A percentile compares a stretch with the other conserved stretches of the same genome.
These are phyloP conservation scores for Ambrosiella beaveri DNA, from an alignment of 2,329 filamentous ascomycete species.

Conservation along the genomic window DNA sequence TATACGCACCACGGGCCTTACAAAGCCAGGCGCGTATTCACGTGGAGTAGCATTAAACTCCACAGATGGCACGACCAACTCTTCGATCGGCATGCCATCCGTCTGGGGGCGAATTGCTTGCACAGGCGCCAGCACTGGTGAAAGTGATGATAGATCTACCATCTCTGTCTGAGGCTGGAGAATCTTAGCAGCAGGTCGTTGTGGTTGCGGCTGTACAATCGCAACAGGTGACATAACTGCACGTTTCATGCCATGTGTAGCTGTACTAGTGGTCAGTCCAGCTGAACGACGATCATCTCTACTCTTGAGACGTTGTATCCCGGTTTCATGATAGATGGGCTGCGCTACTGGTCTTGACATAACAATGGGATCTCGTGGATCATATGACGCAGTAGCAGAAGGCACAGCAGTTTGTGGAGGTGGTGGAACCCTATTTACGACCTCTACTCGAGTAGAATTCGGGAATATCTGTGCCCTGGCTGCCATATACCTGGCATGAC, in stretches of 20 bases:
- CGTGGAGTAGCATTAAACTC: background rate
- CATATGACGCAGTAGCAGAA: background rate
- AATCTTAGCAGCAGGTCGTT: background rate
- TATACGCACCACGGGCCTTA: background rate
- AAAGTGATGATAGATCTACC: background rate
- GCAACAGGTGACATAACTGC: background rate
- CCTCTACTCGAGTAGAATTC: background rate
- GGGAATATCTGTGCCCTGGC: background rate
- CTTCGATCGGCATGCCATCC: background rate
- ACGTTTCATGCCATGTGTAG: too few relatives aligned
- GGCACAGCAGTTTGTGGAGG: background rate
- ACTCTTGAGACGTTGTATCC: background rate
- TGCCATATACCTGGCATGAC: background rate
- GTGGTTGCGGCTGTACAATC: background rate
- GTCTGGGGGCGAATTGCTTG: background rate
- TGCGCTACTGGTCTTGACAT: background rate
- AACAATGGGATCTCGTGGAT: background rate
- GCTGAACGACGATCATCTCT: background rate
- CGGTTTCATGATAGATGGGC: background rate
- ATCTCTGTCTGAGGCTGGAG: too few relatives aligned
- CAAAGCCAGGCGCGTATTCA: background rate
- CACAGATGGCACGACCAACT: slow-evolving; percentile 6
- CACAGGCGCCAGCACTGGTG: background rate
- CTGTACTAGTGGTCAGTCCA: too few relatives aligned
- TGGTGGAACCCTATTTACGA: background rate